Evolutionary conservation across 345 rosid species (phyloP).

Genomic region (Eucalyptus sideroxylon): DNA sequence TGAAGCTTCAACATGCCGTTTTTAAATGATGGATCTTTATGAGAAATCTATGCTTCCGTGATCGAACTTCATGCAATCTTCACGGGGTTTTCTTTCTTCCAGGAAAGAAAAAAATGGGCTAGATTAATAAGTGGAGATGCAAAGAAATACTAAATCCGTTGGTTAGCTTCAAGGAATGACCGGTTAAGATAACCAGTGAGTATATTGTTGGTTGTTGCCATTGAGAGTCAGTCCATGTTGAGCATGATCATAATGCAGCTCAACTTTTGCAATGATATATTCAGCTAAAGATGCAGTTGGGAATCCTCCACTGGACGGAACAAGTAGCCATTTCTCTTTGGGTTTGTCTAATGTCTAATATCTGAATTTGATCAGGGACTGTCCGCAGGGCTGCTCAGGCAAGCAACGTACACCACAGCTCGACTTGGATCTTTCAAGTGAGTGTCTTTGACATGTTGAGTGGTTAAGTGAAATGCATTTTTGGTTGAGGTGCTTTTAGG

Average conservation of each 20-base stretch:
- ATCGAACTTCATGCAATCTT: neutral
- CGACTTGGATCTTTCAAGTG: conserved; percentile 96
- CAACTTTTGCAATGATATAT: neutral
- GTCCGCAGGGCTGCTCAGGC: conserved; percentile 91
- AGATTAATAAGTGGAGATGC: neutral
- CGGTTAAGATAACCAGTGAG: neutral
- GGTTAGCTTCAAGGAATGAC: neutral
- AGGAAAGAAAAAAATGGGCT: neutral
- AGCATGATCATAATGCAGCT: neutral
- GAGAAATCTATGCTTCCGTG: neutral
- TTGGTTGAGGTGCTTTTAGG: neutral
- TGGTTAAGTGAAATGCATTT: neutral
- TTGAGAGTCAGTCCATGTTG: neutral
- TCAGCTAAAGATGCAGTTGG: neutral
- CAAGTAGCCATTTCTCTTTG: neutral
- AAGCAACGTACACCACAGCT: conserved; percentile 98
- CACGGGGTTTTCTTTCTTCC: neutral
- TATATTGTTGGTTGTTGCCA: neutral
- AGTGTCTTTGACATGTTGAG: conserved; percentile 1
- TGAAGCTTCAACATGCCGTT: neutral
- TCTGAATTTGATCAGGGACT: conserved; percentile 56
- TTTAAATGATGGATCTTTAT: neutral
- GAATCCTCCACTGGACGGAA: neutral
- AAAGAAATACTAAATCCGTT: neutral
- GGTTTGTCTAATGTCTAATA: neutral